Conservation (phyloP, 192 early-diverging fungal species). For the Umbelopsis sp. region DNA sequence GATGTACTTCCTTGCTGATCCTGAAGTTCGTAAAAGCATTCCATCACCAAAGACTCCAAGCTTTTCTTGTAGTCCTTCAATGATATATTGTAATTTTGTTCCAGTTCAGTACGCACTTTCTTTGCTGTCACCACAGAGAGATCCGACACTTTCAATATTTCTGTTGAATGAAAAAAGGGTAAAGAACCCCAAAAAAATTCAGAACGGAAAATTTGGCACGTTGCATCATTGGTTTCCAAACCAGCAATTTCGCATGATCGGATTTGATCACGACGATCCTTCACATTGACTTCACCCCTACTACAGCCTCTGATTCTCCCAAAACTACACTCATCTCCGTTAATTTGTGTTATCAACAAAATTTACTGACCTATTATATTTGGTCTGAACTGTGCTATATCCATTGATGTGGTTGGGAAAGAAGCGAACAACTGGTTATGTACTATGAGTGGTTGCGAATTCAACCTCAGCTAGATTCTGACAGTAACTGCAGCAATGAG, state of each 20-base stretch:
- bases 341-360: not conserved
- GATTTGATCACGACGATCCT: not conserved
- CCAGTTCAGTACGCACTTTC: constrained; percentile 37
- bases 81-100: constrained; percentile 25
- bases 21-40: constrained; percentile 35
- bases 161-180: not conserved
- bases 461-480: not conserved
- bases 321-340: not conserved
- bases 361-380: not conserved
- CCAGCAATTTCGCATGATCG: not conserved
- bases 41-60: constrained; percentile 43
- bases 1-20: constrained; percentile 22
- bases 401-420: not conserved
- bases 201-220: not conserved
- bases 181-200: not conserved
- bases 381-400: constrained; percentile 5
- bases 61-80: constrained; percentile 29
- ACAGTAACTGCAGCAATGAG: not conserved
- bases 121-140: constrained; percentile 40
- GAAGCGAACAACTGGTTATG: too few relatives aligned
- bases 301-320: not conserved
- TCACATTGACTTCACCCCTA: not conserved
- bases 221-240: not conserved
- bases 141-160: constrained; percentile 28
- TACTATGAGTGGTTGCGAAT: not conserved